Evolutionary conservation across 345 rosid genomes (phyloP).

Genomic region (Balakata baccata): DNA sequence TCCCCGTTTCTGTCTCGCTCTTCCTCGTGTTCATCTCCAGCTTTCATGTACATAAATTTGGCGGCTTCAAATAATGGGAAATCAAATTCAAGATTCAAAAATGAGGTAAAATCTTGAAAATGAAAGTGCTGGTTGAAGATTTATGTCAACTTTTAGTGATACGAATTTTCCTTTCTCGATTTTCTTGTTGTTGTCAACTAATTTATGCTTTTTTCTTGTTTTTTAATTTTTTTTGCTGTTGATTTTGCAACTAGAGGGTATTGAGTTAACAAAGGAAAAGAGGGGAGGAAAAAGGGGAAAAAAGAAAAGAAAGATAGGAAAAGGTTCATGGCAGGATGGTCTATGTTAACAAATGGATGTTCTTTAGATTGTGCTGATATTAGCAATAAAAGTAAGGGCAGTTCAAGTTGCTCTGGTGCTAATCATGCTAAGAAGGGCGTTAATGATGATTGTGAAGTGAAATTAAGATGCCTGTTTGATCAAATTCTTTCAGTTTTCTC

Average conservation of each 20-base stretch:
- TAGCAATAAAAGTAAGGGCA: slow-evolving; percentile 9
- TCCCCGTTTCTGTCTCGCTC: neutral
- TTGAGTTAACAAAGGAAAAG: neutral
- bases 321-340: slow-evolving; percentile 56
- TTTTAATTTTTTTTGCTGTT: neutral
- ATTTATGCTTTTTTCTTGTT: neutral
- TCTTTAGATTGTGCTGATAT: slow-evolving; percentile 28
- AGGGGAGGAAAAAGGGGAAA: too few relatives aligned
- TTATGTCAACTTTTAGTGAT: slow-evolving; percentile 9
- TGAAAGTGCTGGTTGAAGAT: neutral
- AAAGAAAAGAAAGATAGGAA: neutral
- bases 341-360: slow-evolving; percentile 37
- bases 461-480: slow-evolving; percentile 47
- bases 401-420: slow-evolving; percentile 17
- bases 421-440: slow-evolving; percentile 22
- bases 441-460: slow-evolving; percentile 27
- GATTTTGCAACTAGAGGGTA: slow-evolving; percentile 4
- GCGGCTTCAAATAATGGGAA: slow-evolving; percentile 21
- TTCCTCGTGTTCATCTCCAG: neutral
- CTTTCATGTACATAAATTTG: slow-evolving; percentile 8
- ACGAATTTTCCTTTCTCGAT: neutral
- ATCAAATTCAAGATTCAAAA: slow-evolving; percentile 10
- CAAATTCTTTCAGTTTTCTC: slow-evolving; percentile 45
- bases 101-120: slow-evolving; percentile 9
- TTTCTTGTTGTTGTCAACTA: neutral